Conservation (phyloP, 164 flowering plant species). For the Paratinospora sagittata region DNA sequence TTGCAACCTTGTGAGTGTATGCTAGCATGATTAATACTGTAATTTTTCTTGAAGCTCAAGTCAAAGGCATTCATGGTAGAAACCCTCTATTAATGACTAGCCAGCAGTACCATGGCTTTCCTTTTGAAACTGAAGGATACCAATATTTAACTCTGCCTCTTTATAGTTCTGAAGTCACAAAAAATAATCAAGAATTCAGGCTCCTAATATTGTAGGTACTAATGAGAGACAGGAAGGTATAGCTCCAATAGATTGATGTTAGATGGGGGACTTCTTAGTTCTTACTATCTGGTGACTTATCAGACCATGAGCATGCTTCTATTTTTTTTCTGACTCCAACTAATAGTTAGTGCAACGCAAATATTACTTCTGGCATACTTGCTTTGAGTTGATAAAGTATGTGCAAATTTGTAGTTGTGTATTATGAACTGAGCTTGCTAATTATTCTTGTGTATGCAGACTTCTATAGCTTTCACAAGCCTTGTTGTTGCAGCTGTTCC, state of each 20-base stretch:
- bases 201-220: neutral
- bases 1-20: no score
- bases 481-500: conserved; percentile 73
- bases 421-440: conserved; percentile 2
- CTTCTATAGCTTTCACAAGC: conserved; percentile 64
- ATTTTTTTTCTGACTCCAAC: neutral
- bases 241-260: neutral
- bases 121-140: no score
- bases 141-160: no score
- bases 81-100: no score
- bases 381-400: neutral
- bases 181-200: neutral
- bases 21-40: no score
- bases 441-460: conserved; percentile 41
- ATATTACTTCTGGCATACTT: neutral
- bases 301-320: neutral
- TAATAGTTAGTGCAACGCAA: neutral
- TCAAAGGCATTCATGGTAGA: no score
- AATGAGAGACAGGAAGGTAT: no score
- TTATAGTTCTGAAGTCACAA: neutral
- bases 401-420: neutral
- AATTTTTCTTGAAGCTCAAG: no score
- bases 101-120: no score
- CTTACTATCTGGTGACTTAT: neutral
- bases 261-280: neutral